phyloP scores from a whole-genome alignment of 2,329 filamentous ascomycete genomes.

The Teratosphaeria destructans region DNA sequence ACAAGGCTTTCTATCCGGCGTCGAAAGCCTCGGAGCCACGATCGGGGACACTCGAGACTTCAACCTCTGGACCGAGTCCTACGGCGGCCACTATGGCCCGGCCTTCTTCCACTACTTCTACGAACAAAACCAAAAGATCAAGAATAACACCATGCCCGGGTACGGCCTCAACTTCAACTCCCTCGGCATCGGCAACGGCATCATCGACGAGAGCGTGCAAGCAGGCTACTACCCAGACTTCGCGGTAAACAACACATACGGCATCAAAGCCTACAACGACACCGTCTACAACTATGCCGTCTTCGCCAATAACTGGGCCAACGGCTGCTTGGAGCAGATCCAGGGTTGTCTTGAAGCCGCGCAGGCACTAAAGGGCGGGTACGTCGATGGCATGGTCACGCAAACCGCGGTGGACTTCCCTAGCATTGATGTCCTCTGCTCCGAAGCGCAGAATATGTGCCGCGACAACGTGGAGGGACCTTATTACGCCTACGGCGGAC shows the following conservation, averaged over 20 bases:
- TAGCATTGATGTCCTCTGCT: conserved; percentile 36
- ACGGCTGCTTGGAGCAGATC: conserved; percentile 42
- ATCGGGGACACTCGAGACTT: conserved; percentile 41
- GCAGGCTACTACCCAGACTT: conserved; percentile 41
- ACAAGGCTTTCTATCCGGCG: conserved; percentile 43
- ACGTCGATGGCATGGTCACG: conserved; percentile 8
- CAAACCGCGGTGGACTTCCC: conserved; percentile 12
- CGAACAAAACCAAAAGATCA: conserved; percentile 45
- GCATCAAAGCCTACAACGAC: conserved; percentile 45
- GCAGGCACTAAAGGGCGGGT: conserved; percentile 17
- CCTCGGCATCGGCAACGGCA: conserved; percentile 47
- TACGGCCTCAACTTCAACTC: conserved; percentile 38
- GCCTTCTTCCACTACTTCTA: conserved; percentile 2
- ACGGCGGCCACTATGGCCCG: conserved; percentile 45
- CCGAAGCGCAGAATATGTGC: conserved; percentile 46
- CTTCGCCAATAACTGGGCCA: conserved; percentile 39
- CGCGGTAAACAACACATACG: conserved; percentile 46
- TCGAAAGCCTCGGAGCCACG: conserved; percentile 39
- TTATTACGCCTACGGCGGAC: conserved; percentile 44
- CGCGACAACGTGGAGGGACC: conserved; percentile 46
- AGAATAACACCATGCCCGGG: conserved; percentile 34
- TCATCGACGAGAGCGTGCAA: conserved; percentile 44
- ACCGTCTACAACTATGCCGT: conserved; percentile 50
- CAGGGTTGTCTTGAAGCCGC: conserved; percentile 30
- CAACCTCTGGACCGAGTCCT: conserved; percentile 52